Base-by-base conservation (phyloP, 805 yeast genomes). In the Wickerhamiella brachini region DNA sequence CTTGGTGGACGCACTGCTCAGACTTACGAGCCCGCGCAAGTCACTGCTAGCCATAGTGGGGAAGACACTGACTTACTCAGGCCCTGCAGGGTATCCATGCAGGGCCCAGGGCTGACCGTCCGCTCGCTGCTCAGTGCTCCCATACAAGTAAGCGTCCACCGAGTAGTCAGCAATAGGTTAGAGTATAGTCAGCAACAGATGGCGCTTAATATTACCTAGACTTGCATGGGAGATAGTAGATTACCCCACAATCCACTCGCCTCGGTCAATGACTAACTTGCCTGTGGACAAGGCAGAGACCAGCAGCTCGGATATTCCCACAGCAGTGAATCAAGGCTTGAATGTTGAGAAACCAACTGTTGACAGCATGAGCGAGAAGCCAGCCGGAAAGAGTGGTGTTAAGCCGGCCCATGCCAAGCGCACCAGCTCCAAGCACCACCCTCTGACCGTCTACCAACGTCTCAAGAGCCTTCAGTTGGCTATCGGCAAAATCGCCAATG, bases 1-100 rank as follows among this genome's bases (percentile, higher is more conserved):
- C 49, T 89, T 68, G 45, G 83, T 75, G 39, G 86, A 89, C 60
- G 81, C 81, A 18, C 89, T 80, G 8, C 89, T 90, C 20, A 84
- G 80, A 62, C 84, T 89, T 2, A 82, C 87, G 45, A 83, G 22
- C n/a, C 44, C 44, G 22, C 44, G 22, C n/a, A 41, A 17, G 18
- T 41, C 20, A 15, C 18, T 17, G 44, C 41, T 37, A 17, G 41
- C 41, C 41, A 37, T 37, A 29, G 34, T 29, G 34, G 34, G 34
- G 34, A 29, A 29, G 12, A 15, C 34, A 29, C 34, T 29, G 34
- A 9, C 34, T 29, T 29, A 29, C 34, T 29, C 34, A 29, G 34
- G 12, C 34, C 34, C 26, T 24, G 26, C 26, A 24, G 26, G 26
- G 26, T 24, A 24, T 24, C 26, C 8, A 24, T 24, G 26, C 26